Evolutionary conservation across 768 basidiomycete genomes (phyloP).

Genomic region (Leccinum aurantiacum): DNA sequence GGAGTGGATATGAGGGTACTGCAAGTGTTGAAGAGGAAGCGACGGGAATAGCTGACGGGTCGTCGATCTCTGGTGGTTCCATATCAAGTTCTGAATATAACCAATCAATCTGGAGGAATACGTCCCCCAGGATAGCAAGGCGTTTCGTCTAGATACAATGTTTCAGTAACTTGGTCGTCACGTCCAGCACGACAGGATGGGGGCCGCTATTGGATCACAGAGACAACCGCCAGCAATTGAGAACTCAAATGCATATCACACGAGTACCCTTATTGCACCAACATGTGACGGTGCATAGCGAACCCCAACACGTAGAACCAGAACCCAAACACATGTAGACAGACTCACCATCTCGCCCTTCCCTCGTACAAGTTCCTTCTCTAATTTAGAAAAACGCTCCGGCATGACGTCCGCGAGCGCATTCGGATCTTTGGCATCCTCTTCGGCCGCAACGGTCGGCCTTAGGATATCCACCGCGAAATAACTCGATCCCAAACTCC

Average conservation of each 20-base stretch:
- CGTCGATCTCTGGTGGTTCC: conserved; percentile 54
- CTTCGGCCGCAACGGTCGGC: conserved; percentile 43
- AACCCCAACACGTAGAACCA: not conserved
- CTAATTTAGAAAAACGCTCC: conserved; percentile 75
- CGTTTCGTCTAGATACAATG: conserved; percentile 56
- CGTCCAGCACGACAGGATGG: not conserved
- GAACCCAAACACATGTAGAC: not conserved
- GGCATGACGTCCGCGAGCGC: conserved; percentile 72
- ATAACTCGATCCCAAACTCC: conserved; percentile 61
- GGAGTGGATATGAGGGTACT: conserved; percentile 35
- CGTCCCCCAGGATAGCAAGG: conserved; percentile 57
- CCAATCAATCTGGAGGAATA: conserved; percentile 79
- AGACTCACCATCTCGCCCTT: conserved; percentile 80
- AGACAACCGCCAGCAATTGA: not conserved
- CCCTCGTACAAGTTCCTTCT: conserved; percentile 81
- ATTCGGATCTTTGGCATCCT: conserved; percentile 36
- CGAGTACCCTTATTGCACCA: no score
- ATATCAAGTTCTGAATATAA: conserved; percentile 82
- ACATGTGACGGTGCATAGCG: not conserved
- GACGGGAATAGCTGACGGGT: conserved; percentile 31
- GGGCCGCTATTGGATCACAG: not conserved
- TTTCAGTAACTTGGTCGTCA: conserved; percentile 3
- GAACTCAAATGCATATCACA: not conserved
- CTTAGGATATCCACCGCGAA: conserved; percentile 57
- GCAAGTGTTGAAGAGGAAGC: conserved; percentile 42